Evolutionary conservation across 2,329 filamentous ascomycete species (phyloP).

Genomic region (Alternaria sp.): DNA sequence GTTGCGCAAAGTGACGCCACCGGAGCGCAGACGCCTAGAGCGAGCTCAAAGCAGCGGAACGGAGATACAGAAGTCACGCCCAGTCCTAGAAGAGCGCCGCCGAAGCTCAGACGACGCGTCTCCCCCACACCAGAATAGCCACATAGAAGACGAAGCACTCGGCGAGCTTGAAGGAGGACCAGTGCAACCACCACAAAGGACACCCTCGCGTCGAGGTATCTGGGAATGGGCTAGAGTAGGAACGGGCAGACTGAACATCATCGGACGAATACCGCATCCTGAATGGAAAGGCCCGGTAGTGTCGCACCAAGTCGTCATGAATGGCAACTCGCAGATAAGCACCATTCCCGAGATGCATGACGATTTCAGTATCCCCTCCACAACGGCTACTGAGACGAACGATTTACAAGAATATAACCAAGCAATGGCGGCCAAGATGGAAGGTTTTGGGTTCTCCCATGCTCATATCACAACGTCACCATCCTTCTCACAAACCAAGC

Average conservation of each 20-base stretch:
- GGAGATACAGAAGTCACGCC: constrained; percentile 30
- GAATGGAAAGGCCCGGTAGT: constrained; percentile 36
- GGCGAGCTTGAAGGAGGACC: constrained; percentile 6
- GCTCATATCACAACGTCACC: constrained; percentile 24
- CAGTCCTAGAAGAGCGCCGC: constrained; percentile 46
- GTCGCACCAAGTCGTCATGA: constrained; percentile 21
- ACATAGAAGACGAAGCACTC: constrained; percentile 11
- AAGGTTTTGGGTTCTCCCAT: constrained; percentile 36
- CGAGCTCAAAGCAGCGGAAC: constrained; percentile 15
- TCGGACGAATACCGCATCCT: constrained; percentile 40
- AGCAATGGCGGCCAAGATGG: constrained; percentile 28
- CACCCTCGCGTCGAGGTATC: constrained; percentile 37
- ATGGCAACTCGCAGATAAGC: constrained; percentile 20
- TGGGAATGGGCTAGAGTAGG: constrained; percentile 48
- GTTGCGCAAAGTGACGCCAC: constrained; percentile 35
- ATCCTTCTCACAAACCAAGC: constrained; percentile 45
- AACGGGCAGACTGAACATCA: constrained; percentile 38
- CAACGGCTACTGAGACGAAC: constrained; percentile 32
- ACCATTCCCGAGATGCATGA: constrained; percentile 29
- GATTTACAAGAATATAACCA: constrained; percentile 20
- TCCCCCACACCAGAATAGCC: constrained; percentile 32
- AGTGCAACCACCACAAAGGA: constrained; percentile 18
- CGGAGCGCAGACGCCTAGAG: constrained; percentile 27
- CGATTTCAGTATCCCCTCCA: constrained; percentile 43
- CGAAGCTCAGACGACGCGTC: constrained; percentile 44